Evolutionary conservation across 2,329 filamentous ascomycete species (phyloP).

Genomic region (Pleomassaria siparia): DNA sequence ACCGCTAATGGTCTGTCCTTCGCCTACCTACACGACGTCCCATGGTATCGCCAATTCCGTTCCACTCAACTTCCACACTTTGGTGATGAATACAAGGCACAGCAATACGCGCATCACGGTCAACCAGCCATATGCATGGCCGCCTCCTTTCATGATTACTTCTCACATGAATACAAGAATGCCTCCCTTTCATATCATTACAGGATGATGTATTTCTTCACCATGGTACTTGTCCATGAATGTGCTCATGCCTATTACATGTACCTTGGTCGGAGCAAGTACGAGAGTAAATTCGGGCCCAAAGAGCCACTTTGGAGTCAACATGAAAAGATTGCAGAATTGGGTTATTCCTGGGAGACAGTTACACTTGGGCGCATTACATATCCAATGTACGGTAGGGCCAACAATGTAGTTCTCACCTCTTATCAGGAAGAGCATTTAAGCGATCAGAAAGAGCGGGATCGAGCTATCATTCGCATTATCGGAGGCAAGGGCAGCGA

Average conservation of each 20-base stretch:
- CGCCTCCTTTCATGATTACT: constrained; percentile 13
- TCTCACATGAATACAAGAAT: neutral
- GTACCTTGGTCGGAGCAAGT: constrained; percentile 8
- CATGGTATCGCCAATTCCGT: constrained; percentile 10
- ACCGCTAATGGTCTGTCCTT: constrained; percentile 9
- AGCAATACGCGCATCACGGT: neutral
- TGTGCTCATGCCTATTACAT: constrained; percentile 20
- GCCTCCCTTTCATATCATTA: constrained; percentile 1
- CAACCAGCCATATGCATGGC: constrained; percentile 15
- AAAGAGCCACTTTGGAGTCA: constrained; percentile 17
- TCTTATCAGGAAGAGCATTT: constrained; percentile 4
- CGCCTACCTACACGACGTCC: neutral
- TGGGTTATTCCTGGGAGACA: constrained; percentile 21
- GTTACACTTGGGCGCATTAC: constrained; percentile 7
- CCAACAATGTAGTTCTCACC: neutral
- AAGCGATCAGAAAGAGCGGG: neutral
- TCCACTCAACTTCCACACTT: constrained; percentile 7
- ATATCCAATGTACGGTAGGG: constrained; percentile 3
- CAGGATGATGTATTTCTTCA: constrained; percentile 16
- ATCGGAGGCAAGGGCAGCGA: neutral
- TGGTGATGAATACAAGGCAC: neutral
- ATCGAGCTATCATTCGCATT: neutral
- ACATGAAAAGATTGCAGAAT: constrained; percentile 11
- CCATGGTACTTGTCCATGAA: constrained; percentile 20
- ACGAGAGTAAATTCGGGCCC: neutral